Evolutionary conservation across 1,284 basidiomycete genomes (phyloP).

Genomic region (Retiboletus flavoniger): DNA sequence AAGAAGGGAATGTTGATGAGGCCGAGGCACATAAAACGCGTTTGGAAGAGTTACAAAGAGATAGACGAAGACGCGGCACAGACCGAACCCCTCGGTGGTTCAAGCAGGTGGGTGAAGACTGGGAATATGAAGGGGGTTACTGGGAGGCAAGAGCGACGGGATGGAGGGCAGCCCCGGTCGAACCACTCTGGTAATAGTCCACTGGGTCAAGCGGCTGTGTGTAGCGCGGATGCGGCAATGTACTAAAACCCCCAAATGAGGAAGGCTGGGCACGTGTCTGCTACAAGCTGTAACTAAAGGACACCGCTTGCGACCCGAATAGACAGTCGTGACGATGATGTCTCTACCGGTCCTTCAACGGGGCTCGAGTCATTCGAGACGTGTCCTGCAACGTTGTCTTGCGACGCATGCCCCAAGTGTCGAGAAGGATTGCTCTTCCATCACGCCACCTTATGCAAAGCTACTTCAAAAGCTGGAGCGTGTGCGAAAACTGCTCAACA

Average conservation of each 20-base stretch:
- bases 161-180: slow-evolving; percentile 54
- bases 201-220: too few species aligned
- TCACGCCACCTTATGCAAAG: slow-evolving; percentile 85
- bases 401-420: slow-evolving; percentile 54
- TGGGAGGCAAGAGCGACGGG: slow-evolving; percentile 71
- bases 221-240: background rate
- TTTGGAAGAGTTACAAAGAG: slow-evolving; percentile 75
- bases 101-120: slow-evolving; percentile 65
- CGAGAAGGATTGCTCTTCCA: slow-evolving; percentile 73
- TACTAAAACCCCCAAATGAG: slow-evolving; percentile 10
- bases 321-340: slow-evolving; percentile 12
- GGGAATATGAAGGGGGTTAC: slow-evolving; percentile 77
- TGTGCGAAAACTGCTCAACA: slow-evolving; percentile 70
- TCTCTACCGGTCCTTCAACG: slow-evolving; percentile 20
- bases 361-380: slow-evolving; percentile 8
- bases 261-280: background rate
- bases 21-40: slow-evolving; percentile 77
- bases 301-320: background rate
- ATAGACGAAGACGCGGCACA: slow-evolving; percentile 55
- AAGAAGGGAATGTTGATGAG: slow-evolving; percentile 73
- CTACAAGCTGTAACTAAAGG: background rate
- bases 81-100: slow-evolving; percentile 73
- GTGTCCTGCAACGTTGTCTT: slow-evolving; percentile 36
- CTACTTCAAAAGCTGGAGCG: slow-evolving; percentile 74
- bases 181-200: slow-evolving; percentile 60